Conservation (phyloP, 768 basidiomycete genomes). For the Roridomyces roridus region DNA sequence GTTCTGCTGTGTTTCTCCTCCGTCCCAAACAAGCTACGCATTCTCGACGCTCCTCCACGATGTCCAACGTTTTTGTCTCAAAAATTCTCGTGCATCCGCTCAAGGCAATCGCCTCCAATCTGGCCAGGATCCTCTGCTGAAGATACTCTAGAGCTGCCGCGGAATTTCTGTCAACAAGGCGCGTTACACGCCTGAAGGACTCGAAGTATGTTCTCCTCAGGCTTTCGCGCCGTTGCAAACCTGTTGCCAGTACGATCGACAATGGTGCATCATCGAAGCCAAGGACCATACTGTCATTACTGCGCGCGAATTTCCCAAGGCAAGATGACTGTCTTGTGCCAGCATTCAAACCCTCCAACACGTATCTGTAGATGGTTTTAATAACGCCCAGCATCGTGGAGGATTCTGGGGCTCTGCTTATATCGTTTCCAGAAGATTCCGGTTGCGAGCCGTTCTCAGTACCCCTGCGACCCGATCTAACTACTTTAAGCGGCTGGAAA, state of each 20-base stretch:
- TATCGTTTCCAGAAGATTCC: slow-evolving; percentile 66
- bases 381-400: slow-evolving; percentile 63
- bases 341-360: neutral
- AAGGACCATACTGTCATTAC: slow-evolving; percentile 62
- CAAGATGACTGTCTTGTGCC: slow-evolving; percentile 29
- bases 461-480: slow-evolving; percentile 60
- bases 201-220: slow-evolving; percentile 55
- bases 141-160: slow-evolving; percentile 63
- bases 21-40: neutral
- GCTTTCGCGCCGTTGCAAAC: neutral
- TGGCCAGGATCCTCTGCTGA: neutral
- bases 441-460: slow-evolving; percentile 63
- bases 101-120: slow-evolving; percentile 49
- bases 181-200: slow-evolving; percentile 63
- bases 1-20: slow-evolving; percentile 9
- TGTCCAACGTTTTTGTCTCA: slow-evolving; percentile 48
- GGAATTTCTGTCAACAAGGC: slow-evolving; percentile 65
- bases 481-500: slow-evolving; percentile 58
- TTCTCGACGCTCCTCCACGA: slow-evolving; percentile 1
- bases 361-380: slow-evolving; percentile 61
- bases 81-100: slow-evolving; percentile 73
- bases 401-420: slow-evolving; percentile 53
- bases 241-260: slow-evolving; percentile 65
- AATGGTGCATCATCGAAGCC: slow-evolving; percentile 72
- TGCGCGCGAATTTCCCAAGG: slow-evolving; percentile 69